Percentiles rank a stretch among this genome's conserved stretches.
These are phyloP conservation scores for Alternaria arbusti DNA, from an alignment of 2,329 filamentous ascomycete species.

Conservation along the genomic window DNA sequence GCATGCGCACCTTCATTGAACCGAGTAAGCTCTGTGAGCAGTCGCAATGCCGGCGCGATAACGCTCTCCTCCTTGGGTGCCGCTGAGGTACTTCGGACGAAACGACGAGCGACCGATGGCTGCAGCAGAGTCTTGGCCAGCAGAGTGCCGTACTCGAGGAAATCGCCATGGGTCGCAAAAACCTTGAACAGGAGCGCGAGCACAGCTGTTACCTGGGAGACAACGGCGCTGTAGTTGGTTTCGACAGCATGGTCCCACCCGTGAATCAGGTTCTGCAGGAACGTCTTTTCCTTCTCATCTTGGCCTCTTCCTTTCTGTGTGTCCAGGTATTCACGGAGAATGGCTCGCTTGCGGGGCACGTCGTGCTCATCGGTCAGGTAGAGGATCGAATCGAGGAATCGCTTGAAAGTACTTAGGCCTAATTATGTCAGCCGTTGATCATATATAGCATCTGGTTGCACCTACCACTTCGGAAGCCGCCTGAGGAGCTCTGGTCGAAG, in stretches of 20 bases:
- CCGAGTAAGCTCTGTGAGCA: constrained; percentile 83
- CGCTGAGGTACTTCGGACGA: constrained; percentile 79
- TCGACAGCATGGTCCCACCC: constrained; percentile 85
- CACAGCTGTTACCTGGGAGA: constrained; percentile 81
- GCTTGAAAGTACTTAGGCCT: constrained; percentile 74
- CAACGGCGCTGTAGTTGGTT: constrained; percentile 78
- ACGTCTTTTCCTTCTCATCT: constrained; percentile 65
- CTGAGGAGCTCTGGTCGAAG: constrained; percentile 45
- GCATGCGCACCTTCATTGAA: constrained; percentile 87
- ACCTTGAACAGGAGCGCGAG: constrained; percentile 82
- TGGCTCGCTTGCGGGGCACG: constrained; percentile 57
- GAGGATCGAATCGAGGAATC: constrained; percentile 68
- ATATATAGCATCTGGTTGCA: background rate
- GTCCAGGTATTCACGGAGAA: constrained; percentile 74
- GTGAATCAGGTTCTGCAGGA: constrained; percentile 80
- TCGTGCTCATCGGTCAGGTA: constrained; percentile 62
- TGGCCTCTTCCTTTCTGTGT: constrained; percentile 58
- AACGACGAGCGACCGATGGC: constrained; percentile 78
- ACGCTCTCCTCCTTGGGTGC: constrained; percentile 85
- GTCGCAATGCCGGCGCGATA: constrained; percentile 83
- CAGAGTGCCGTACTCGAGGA: constrained; percentile 75
- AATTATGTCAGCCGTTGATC: constrained; percentile 13
- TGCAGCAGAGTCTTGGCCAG: constrained; percentile 84
- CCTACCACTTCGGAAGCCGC: constrained; percentile 40
- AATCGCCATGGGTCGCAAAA: constrained; percentile 74